phyloP scores from a whole-genome alignment of 768 basidiomycete genomes.

The Russula earlei region DNA sequence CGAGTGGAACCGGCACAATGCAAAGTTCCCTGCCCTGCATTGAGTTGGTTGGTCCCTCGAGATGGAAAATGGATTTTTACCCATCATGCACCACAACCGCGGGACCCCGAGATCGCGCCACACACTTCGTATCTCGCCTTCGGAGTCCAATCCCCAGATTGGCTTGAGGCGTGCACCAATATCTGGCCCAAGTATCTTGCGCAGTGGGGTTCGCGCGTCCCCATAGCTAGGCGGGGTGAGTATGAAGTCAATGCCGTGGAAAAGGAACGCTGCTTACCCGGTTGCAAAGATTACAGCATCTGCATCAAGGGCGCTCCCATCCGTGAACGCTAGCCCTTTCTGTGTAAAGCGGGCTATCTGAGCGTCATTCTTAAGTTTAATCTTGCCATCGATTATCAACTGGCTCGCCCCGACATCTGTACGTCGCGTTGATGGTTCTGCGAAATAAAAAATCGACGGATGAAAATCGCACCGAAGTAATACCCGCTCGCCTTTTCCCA shows the following conservation, averaged over 20 bases:
- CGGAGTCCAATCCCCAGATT: conserved; percentile 57
- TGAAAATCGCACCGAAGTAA: conserved; percentile 43
- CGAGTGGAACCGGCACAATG: conserved; percentile 56
- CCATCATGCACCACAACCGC: conserved; percentile 52
- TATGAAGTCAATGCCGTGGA: not conserved
- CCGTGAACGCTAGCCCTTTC: conserved; percentile 32
- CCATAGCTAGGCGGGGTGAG: conserved; percentile 31
- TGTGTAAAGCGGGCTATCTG: conserved; percentile 34
- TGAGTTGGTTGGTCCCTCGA: not conserved
- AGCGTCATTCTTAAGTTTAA: conserved; percentile 38
- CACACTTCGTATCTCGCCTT: conserved; percentile 49
- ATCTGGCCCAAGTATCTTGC: conserved; percentile 38
- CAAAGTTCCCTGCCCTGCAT: conserved; percentile 40
- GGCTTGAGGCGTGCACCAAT: conserved; percentile 37
- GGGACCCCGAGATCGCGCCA: conserved; percentile 44
- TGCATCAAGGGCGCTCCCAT: conserved; percentile 35
- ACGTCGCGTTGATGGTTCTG: not conserved
- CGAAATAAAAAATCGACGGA: not conserved
- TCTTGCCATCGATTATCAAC: conserved; percentile 36
- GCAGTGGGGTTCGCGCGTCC: conserved; percentile 33
- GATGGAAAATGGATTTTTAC: conserved; percentile 25
- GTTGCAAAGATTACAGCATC: conserved; percentile 45
- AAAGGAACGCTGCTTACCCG: conserved; percentile 27
- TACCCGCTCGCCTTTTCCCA: conserved; percentile 47
- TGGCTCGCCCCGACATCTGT: conserved; percentile 35